phyloP scores from a whole-genome alignment of 768 basidiomycete genomes.

The Suillus subluteus region DNA sequence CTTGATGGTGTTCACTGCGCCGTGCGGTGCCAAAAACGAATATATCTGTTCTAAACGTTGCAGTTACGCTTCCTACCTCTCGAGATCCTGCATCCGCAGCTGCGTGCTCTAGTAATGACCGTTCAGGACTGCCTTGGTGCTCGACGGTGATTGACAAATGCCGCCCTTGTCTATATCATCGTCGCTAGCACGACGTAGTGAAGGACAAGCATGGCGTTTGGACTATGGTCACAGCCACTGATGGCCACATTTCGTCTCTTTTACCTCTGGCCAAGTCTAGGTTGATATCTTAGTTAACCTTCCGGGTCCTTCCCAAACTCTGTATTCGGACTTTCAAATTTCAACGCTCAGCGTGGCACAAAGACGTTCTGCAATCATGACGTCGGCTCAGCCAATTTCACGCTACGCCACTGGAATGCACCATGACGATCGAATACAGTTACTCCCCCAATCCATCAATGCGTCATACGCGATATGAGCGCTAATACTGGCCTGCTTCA shows the following conservation, averaged over 20 bases:
- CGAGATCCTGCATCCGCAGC: background rate
- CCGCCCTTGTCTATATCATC: background rate
- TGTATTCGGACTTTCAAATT: background rate
- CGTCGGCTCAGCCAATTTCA: background rate
- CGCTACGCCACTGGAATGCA: background rate
- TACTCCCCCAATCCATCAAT: background rate
- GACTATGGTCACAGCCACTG: background rate
- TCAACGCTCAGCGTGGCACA: background rate
- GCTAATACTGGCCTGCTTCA: background rate
- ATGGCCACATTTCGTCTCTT: background rate
- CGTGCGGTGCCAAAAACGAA: background rate
- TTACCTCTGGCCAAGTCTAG: background rate
- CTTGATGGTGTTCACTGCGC: background rate
- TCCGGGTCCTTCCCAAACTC: background rate
- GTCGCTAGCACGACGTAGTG: background rate
- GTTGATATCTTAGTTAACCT: background rate
- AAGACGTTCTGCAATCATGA: background rate
- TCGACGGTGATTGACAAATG: background rate
- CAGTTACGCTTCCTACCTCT: background rate
- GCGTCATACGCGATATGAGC: background rate
- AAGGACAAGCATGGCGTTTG: background rate
- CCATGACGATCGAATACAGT: too few relatives aligned
- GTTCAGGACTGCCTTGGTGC: background rate
- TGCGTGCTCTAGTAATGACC: background rate
- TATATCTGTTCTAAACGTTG: background rate